Evolutionary conservation across 2,329 filamentous ascomycete species (phyloP).

Genomic region (Colletotrichum spaethianum): DNA sequence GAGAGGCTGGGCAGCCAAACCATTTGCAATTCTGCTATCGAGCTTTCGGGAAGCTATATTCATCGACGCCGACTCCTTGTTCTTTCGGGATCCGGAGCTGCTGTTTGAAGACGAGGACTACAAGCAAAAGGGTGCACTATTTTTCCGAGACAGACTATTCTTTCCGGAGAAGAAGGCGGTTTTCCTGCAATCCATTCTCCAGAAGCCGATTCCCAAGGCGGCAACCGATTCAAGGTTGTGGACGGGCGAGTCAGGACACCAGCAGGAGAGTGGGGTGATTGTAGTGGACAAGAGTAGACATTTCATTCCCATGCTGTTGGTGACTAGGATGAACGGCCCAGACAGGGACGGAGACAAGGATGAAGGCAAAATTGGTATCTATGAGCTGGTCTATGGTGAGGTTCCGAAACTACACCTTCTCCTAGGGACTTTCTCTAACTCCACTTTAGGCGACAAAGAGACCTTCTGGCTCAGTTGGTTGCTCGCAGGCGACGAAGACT

Average conservation of each 20-base stretch:
- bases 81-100: not conserved
- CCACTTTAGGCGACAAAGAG: not conserved
- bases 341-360: not conserved
- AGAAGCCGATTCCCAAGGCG: not conserved
- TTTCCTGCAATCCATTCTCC: not conserved
- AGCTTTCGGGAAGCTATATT: not conserved
- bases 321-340: constrained; percentile 1
- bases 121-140: not conserved
- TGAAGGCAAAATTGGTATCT: not conserved
- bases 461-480: not conserved
- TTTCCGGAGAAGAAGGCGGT: not conserved
- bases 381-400: not conserved
- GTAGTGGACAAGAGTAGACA: constrained; percentile 1
- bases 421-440: not conserved
- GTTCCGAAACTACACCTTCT: not conserved
- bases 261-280: constrained; percentile 2
- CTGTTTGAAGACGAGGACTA: constrained; percentile 2
- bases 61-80: constrained; percentile 7
- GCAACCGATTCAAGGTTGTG: not conserved
- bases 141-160: not conserved
- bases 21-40: not conserved
- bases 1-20: not conserved
- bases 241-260: constrained; percentile 3
- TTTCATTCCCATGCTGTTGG: not conserved
- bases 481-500: constrained; percentile 2